Conservation (phyloP, 305 asterid species). For the Fraxinus greggii region DNA sequence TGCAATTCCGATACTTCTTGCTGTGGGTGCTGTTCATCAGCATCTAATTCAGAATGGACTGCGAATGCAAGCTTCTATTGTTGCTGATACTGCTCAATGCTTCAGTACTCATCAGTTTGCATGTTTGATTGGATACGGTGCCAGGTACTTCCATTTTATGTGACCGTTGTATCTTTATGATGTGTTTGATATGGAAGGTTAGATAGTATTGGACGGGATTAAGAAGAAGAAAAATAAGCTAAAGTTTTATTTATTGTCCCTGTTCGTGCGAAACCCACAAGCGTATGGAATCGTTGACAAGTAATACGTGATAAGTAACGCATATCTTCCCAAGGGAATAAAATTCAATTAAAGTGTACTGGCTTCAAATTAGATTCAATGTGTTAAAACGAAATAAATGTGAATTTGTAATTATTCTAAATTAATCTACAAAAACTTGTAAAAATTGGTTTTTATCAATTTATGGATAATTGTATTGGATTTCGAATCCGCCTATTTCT, state of each 20-base stretch:
- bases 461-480: background rate
- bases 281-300: background rate
- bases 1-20: slow-evolving; percentile 92
- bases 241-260: background rate
- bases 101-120: slow-evolving; percentile 99
- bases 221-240: background rate
- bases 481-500: background rate
- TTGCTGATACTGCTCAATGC: slow-evolving; percentile 99
- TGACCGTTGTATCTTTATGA: background rate
- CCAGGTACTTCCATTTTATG: slow-evolving; percentile 58
- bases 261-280: background rate
- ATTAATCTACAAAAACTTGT: no score
- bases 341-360: background rate
- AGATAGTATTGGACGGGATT: background rate
- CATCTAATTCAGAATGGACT: slow-evolving; percentile 95
- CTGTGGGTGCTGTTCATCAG: slow-evolving; percentile 96
- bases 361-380: background rate
- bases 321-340: background rate
- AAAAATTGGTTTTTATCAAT: no score
- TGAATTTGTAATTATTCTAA: no score
- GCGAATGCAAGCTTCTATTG: slow-evolving; percentile 93
- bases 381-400: background rate
- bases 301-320: background rate
- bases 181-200: background rate
- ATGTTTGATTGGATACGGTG: slow-evolving; percentile 97